Percentiles rank a stretch among this genome's conserved stretches.
phyloP scores from a whole-genome alignment of 768 basidiomycete species.

The Cubamyces sp. region DNA sequence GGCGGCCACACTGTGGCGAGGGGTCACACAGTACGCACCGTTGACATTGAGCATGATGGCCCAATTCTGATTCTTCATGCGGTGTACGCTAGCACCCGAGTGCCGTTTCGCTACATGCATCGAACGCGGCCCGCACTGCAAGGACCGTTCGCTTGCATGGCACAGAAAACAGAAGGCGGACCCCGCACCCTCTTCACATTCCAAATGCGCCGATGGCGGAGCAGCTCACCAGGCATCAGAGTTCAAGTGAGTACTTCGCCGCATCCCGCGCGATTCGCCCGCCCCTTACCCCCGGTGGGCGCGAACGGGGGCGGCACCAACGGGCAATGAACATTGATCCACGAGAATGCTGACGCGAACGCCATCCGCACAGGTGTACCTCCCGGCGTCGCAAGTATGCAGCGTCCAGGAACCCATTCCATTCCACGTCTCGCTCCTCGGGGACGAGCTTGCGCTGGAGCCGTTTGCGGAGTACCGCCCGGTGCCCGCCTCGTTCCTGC shows the following conservation, averaged over 20 bases:
- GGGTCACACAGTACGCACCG: slow-evolving; percentile 7
- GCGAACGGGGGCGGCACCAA: not conserved
- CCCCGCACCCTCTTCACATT: slow-evolving; percentile 32
- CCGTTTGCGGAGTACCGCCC: slow-evolving; percentile 30
- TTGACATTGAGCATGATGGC: too few relatives aligned
- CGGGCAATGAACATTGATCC: not conserved
- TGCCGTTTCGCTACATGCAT: slow-evolving; percentile 29
- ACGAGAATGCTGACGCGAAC: slow-evolving; percentile 1
- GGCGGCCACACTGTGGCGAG: slow-evolving; percentile 29
- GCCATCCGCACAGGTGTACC: slow-evolving; percentile 27
- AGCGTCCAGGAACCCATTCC: slow-evolving; percentile 32
- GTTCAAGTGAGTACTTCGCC: slow-evolving; percentile 25
- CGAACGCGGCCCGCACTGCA: slow-evolving; percentile 27
- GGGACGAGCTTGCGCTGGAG: slow-evolving; percentile 27
- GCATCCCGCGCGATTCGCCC: not conserved
- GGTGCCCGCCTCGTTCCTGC: slow-evolving; percentile 31
- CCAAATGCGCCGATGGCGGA: slow-evolving; percentile 19
- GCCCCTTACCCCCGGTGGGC: not conserved
- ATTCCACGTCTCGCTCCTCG: slow-evolving; percentile 32
- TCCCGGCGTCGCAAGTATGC: slow-evolving; percentile 32
- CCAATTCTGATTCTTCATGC: too few relatives aligned
- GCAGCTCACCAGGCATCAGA: slow-evolving; percentile 18
- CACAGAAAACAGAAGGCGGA: slow-evolving; percentile 14
- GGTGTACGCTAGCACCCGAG: slow-evolving; percentile 17
- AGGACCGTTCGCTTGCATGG: slow-evolving; percentile 28